phyloP scores from a whole-genome alignment of 225 moss, liverwort and hornwort genomes.

The Ulota crispa region DNA sequence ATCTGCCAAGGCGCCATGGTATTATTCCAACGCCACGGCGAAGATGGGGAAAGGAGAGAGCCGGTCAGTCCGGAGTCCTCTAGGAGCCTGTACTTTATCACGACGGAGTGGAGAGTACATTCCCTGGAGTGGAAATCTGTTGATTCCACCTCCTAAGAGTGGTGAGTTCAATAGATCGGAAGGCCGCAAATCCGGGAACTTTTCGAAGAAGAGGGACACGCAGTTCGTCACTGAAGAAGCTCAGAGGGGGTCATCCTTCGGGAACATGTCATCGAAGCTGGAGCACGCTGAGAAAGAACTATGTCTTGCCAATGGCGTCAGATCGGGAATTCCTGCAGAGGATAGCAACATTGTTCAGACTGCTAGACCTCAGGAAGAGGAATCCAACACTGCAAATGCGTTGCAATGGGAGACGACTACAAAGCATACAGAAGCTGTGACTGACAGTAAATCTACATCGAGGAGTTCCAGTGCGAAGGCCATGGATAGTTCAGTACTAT shows the following conservation, averaged over 20 bases:
- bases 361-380: background rate
- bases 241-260: background rate
- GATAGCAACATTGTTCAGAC: background rate
- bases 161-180: background rate
- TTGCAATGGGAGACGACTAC: background rate
- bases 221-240: background rate
- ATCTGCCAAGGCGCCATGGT: conserved; percentile 19
- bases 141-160: background rate
- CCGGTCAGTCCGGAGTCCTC: conserved; percentile 5
- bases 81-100: conserved; percentile 4
- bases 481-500: background rate
- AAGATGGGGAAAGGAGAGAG: background rate
- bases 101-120: no score
- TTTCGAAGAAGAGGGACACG: background rate
- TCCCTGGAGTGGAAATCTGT: background rate
- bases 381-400: background rate
- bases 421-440: background rate
- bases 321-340: background rate
- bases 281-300: conserved; percentile 2
- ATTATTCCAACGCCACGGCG: background rate
- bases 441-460: background rate
- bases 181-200: background rate
- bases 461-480: background rate
- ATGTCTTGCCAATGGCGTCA: background rate
- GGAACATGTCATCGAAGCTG: background rate